Conservation (phyloP, 208 protist species). For the Crithidia sp. region DNA sequence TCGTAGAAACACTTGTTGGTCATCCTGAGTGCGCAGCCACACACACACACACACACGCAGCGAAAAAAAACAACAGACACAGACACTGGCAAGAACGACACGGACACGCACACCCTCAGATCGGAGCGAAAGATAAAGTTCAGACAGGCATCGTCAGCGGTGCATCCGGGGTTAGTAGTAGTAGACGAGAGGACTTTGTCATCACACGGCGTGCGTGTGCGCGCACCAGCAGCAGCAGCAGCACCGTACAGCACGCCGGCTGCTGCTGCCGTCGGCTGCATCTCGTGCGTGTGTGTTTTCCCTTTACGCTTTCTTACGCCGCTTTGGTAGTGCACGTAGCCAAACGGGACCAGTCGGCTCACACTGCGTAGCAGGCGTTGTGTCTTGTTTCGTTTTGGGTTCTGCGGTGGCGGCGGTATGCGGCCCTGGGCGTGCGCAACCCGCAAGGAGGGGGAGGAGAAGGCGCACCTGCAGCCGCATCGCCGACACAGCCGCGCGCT, state of each 20-base stretch:
- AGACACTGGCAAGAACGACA: neutral
- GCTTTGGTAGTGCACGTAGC: slow-evolving; percentile 40
- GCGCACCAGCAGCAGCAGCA: neutral
- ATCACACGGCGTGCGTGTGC: slow-evolving; percentile 9
- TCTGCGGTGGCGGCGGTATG: no score
- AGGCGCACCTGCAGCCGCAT: no score
- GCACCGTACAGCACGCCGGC: neutral
- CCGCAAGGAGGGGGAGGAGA: no score
- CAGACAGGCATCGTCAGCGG: slow-evolving; percentile 38
- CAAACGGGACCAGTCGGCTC: slow-evolving; percentile 29
- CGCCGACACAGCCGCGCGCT: no score
- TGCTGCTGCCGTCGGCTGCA: neutral
- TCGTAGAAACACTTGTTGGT: neutral
- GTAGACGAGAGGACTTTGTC: slow-evolving; percentile 38
- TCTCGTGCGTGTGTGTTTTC: no score
- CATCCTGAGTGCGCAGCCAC: slow-evolving; percentile 1
- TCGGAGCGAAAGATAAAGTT: slow-evolving; percentile 68
- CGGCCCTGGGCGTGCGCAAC: no score
- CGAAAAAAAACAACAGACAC: neutral
- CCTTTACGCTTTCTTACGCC: neutral
- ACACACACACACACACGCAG: neutral
- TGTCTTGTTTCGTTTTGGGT: neutral
- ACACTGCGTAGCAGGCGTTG: slow-evolving; percentile 38
- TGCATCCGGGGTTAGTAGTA: slow-evolving; percentile 26
- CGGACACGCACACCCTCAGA: slow-evolving; percentile 30